Evolutionary conservation across 495 filamentous ascomycete species (phyloP), one percentile per base, ranked within the genome.

Genomic region (Xylaria grammica): DNA sequence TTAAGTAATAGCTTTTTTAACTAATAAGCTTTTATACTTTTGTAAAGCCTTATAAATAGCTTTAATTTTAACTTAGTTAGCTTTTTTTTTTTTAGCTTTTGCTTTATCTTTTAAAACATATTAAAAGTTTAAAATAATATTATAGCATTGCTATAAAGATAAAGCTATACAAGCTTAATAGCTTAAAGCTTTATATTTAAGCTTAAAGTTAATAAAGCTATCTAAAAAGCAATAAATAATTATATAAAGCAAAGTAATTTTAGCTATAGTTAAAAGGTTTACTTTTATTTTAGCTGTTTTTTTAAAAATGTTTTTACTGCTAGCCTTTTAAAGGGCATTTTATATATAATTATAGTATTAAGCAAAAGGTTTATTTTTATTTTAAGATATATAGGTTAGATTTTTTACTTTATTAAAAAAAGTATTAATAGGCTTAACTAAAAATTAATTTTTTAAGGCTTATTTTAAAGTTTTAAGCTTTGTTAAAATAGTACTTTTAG

Each of bases 321-420:
- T 50, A 27, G 10, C 13, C 17, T 50, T 13, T 27, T 20, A 50
- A 50, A 50, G 17, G 6, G 8, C 1, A 17, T 50, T 50, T 50
- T 50, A 50, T 27, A 50, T 17, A 2, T 50, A 29, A 29, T 9
- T 50, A 29, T 50, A 29, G 17, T 50, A 50, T 50, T 50, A 50
- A 50, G 24, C 11, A 15, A 50, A 27, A 15, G 6, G 24, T 6
- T 50, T 29, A 26, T 50, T 50, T 29, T 1, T 15, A 3, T 29
- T 26, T 50, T 50, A 50, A 29, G 17, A 15, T 13, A 50, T 50
- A 1, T 29, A 17, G 5, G 24, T 50, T 29, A 50, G 29, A 29
- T 50, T 50, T 27, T 50, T 29, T 3, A 29, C 15, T 6, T 50
- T 29, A 1, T 1, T 50, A 29, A n/a, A 2, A 1, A 4, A 2